Percentiles rank a stretch among this genome's conserved stretches.
These are phyloP conservation scores for Penicillium occitanis DNA, from an alignment of 2,329 filamentous ascomycete genomes.

Conservation along the genomic window DNA sequence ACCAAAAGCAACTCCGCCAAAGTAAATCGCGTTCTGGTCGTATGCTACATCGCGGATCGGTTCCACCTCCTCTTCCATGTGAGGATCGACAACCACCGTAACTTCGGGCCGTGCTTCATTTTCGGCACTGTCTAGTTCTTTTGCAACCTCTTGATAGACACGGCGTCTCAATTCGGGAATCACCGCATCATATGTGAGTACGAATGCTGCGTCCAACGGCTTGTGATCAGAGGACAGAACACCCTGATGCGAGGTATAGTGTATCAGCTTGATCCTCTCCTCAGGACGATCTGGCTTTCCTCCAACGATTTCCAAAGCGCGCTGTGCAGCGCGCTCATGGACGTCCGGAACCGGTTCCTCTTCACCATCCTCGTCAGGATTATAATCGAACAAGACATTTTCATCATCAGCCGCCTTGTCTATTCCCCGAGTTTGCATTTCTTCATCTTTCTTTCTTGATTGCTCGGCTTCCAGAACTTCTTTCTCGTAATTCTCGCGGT, in stretches of 20 bases:
- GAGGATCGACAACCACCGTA: constrained; percentile 74
- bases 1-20: constrained; percentile 72
- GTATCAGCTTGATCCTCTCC: constrained; percentile 56
- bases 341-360: constrained; percentile 63
- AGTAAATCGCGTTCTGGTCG: constrained; percentile 64
- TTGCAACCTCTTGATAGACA: constrained; percentile 81
- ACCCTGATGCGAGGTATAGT: constrained; percentile 85
- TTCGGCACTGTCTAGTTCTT: constrained; percentile 84
- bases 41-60: constrained; percentile 33
- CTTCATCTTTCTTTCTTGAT: constrained; percentile 71
- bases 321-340: constrained; percentile 50
- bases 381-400: constrained; percentile 83
- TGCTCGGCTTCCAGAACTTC: constrained; percentile 64
- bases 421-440: constrained; percentile 79
- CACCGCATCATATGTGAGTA: constrained; percentile 80
- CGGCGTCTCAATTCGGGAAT: constrained; percentile 80
- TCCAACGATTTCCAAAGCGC: constrained; percentile 35
- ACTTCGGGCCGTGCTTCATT: constrained; percentile 84
- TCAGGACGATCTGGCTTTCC: constrained; percentile 45
- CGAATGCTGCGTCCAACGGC: constrained; percentile 80
- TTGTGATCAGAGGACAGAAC: constrained; percentile 95
- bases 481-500: constrained; percentile 65
- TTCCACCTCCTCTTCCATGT: constrained; percentile 38
- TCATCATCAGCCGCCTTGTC: constrained; percentile 74
- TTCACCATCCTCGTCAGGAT: constrained; percentile 74